phyloP scores from a whole-genome alignment of 192 early-diverging fungal genomes.

The Coemansia guatemalensis region DNA sequence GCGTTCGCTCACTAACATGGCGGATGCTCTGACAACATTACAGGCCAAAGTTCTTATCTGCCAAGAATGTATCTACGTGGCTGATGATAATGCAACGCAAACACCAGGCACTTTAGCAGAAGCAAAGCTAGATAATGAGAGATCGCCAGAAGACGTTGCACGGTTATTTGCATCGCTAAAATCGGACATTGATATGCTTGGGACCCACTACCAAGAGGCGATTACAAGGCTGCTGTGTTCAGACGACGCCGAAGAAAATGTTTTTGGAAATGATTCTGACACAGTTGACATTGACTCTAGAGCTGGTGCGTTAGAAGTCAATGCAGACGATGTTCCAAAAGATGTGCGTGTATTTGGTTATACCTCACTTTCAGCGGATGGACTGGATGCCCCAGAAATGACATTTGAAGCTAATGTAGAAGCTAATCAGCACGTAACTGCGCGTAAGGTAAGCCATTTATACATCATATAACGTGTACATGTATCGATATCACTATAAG shows the following conservation, averaged over 20 bases:
- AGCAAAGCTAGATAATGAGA: background rate
- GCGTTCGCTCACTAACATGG: conserved; percentile 22
- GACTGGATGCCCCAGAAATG: conserved; percentile 28
- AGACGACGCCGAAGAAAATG: background rate
- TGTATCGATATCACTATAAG: background rate
- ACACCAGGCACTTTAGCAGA: background rate
- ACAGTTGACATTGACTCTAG: background rate
- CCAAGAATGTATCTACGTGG: conserved; percentile 10
- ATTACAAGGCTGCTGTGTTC: conserved; percentile 15
- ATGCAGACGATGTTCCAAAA: background rate
- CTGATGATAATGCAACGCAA: background rate
- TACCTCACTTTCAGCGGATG: conserved; percentile 13
- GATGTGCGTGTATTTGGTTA: conserved; percentile 28
- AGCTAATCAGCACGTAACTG: background rate
- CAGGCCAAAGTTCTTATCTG: conserved; percentile 35
- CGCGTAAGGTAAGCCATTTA: conserved; percentile 7
- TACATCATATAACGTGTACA: no score
- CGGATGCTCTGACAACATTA: conserved; percentile 16
- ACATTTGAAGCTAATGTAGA: conserved; percentile 40
- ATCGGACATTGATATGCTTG: conserved; percentile 34
- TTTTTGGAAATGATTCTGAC: background rate
- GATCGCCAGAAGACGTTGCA: conserved; percentile 17
- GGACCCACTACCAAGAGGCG: conserved; percentile 27
- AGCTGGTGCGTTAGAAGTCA: background rate
- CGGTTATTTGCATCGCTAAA: conserved; percentile 48